Base-by-base conservation (phyloP, 1,284 basidiomycete genomes). In the Ustilago curta region DNA sequence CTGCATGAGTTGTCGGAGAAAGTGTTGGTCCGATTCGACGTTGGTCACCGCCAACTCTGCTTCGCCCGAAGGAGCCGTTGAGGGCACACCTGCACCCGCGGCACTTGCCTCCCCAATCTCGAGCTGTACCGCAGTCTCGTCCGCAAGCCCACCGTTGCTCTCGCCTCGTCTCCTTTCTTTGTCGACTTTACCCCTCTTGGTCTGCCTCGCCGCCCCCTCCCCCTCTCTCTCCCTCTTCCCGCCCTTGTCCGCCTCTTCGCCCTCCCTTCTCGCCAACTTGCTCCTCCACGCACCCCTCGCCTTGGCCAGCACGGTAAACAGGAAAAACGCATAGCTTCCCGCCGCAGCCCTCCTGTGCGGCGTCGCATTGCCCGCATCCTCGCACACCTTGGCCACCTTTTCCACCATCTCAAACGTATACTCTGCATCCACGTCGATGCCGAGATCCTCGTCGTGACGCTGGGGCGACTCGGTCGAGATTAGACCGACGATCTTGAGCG, bases 321-420 rank as follows among this genome's bases (percentile, higher is more conserved):
- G 35, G 53, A 74, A 77, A 29, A 68, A 64, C 12, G 75, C 75
- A 58, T 77, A 77, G 27, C 75, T 77, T 0, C 67, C 67, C n/a
- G 75, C 70, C 2, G 75, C 71, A 27, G 66, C 70, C 23, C 72
- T 59, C 11, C 75, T 44, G 25, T 77, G 75, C 37, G 66, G 61
- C 19, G 75, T 77, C 1, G 67, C 70, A 29, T 70, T 70, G 0
- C 75, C 75, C 3, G 75, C 75, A 40, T 77, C 70, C 61, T 77
- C 70, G 23, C 72, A 65, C 27, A 63, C 75, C 45, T 62, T 70
- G 3, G 61, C 63, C 55, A 74, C 58, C 42, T 73, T 68, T 29
- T 70, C 67, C 9, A 77, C 68, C 62, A 77, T 70, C 44, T 77
- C 70, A 32, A 77, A 75, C 19, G 68, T 69, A 25, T 73, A 70